Evolutionary conservation across 1,284 basidiomycete genomes (phyloP).

Genomic region (Puccinia polysora): DNA sequence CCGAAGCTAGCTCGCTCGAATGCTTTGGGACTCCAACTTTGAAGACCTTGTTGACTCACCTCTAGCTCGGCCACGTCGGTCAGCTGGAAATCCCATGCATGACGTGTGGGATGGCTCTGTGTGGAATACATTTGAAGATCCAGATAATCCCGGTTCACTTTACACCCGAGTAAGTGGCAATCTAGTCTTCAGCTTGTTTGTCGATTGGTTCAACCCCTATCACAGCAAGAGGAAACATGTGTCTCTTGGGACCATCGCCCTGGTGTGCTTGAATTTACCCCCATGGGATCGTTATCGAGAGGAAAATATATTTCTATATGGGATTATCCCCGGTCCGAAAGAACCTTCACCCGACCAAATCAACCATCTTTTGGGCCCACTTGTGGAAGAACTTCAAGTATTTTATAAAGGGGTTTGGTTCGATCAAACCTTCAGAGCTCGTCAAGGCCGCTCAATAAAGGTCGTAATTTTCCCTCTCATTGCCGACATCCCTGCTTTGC

Average conservation of each 20-base stretch:
- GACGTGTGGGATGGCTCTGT: conserved; percentile 20
- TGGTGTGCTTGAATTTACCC: conserved; percentile 32
- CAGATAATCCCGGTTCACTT: not conserved
- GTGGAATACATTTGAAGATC: not conserved
- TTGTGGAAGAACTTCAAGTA: conserved; percentile 2
- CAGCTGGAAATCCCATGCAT: not conserved
- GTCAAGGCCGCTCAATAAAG: not conserved
- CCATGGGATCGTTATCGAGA: conserved; percentile 12
- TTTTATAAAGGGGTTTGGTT: conserved; percentile 21
- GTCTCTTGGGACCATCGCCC: conserved; percentile 5
- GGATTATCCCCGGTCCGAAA: conserved; percentile 15
- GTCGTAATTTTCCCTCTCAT: conserved; percentile 20
- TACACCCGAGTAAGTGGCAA: conserved; percentile 9
- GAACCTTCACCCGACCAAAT: conserved; percentile 21
- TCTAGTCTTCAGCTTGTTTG: conserved; percentile 27
- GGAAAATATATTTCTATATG: conserved; percentile 30
- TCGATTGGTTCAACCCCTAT: conserved; percentile 35
- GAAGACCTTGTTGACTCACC: conserved; percentile 12
- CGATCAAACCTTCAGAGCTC: not conserved
- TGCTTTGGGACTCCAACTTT: conserved; percentile 1
- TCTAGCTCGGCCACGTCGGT: conserved; percentile 3
- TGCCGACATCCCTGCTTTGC: conserved; percentile 24
- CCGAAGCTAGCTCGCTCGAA: not conserved
- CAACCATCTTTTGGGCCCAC: conserved; percentile 16
- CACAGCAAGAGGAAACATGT: not conserved